Conservation (phyloP, 768 basidiomycete species). For the Collybia sordida region DNA sequence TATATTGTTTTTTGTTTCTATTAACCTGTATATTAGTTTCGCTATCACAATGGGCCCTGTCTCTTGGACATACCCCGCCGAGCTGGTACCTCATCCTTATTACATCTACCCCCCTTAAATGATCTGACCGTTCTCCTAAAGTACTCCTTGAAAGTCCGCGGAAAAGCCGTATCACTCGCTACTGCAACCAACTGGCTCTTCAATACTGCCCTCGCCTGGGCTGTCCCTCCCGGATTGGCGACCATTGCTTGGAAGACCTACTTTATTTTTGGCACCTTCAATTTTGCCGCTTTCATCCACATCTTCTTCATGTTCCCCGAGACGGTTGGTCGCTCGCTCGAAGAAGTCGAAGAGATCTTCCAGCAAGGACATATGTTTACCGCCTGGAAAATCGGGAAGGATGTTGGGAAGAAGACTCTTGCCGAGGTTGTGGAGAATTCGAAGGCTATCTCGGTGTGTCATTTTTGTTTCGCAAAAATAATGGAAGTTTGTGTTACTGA, state of each 20-base stretch:
- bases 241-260: conserved; percentile 74
- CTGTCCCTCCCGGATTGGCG: conserved; percentile 68
- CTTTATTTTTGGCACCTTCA: conserved; percentile 78
- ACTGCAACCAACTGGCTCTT: conserved; percentile 64
- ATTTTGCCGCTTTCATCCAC: conserved; percentile 69
- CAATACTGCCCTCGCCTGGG: conserved; percentile 75
- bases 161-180: conserved; percentile 53
- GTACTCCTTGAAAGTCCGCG: conserved; percentile 64
- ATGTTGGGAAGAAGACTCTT: conserved; percentile 64
- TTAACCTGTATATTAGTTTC: conserved; percentile 35
- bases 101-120: not conserved
- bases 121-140: conserved; percentile 9
- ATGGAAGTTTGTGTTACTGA: not conserved
- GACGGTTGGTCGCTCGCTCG: conserved; percentile 69
- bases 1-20: not conserved
- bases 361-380: conserved; percentile 64
- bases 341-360: conserved; percentile 82
- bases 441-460: conserved; percentile 10
- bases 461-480: not conserved
- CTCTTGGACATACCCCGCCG: conserved; percentile 74
- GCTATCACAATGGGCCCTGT: conserved; percentile 78
- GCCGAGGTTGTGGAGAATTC: conserved; percentile 44
- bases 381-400: conserved; percentile 66
- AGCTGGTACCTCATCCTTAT: conserved; percentile 35
- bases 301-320: conserved; percentile 82